Percentiles rank a stretch among this genome's conserved stretches.
Conservation (phyloP, 805 yeast genomes). For the Starmerella roubikii region DNA sequence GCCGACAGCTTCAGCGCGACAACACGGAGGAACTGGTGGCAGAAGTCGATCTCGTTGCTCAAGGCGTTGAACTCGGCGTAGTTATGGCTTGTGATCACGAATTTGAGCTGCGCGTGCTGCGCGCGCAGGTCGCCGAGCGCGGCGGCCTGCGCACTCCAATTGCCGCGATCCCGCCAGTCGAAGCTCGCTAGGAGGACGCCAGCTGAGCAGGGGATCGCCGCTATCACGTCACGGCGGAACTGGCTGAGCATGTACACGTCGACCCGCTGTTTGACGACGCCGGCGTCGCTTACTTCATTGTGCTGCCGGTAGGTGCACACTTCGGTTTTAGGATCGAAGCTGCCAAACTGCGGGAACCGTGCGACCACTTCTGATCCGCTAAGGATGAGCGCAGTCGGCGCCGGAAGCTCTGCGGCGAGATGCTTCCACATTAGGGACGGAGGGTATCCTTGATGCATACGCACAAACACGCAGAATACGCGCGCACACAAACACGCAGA, state of each 20-base stretch:
- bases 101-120: background rate
- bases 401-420: background rate
- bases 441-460: no score
- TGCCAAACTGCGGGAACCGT: background rate
- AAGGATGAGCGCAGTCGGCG: background rate
- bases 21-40: conserved; percentile 13
- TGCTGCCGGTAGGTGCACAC: conserved; percentile 2
- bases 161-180: conserved; percentile 4
- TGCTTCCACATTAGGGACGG: conserved; percentile 1
- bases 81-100: conserved; percentile 5
- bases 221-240: background rate
- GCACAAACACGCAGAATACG: no score
- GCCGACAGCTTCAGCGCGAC: conserved; percentile 7
- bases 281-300: background rate
- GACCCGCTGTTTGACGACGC: background rate
- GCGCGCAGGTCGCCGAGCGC: background rate
- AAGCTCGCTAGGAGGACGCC: background rate
- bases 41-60: conserved; percentile 4
- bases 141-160: conserved; percentile 1
- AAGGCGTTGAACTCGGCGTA: background rate
- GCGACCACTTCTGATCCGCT: background rate
- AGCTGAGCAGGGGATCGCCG: no score
- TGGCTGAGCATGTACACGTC: background rate
- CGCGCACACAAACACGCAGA: no score
- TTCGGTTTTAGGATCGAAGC: background rate